These are phyloP conservation scores for Pythium vanterpoolii DNA, from an alignment of 352 stramenopile genomes.

Conservation along the genomic window DNA sequence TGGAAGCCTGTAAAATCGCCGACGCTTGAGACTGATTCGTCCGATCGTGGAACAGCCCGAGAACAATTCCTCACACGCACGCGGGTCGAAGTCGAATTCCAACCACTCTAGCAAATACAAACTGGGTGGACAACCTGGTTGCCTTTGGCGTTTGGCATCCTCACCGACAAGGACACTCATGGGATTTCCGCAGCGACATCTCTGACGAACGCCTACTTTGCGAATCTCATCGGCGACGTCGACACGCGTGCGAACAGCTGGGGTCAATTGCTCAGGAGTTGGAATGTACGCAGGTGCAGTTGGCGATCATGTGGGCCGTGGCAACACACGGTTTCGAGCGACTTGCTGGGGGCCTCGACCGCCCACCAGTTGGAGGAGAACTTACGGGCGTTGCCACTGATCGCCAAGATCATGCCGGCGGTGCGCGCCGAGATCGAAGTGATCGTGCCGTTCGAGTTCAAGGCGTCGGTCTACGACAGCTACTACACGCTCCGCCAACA, in stretches of 20 bases:
- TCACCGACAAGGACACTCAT: constrained; percentile 62
- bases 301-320: constrained; percentile 40
- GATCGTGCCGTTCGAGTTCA: constrained; percentile 30
- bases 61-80: constrained; percentile 36
- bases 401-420: constrained; percentile 42
- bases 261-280: constrained; percentile 34
- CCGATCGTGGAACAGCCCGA: constrained; percentile 46
- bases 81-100: constrained; percentile 39
- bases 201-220: constrained; percentile 24
- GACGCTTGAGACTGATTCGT: constrained; percentile 30
- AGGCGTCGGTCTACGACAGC: background rate
- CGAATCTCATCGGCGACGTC: constrained; percentile 15
- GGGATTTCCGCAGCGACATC: constrained; percentile 27
- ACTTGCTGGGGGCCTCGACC: constrained; percentile 39
- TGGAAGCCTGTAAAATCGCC: constrained; percentile 33
- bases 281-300: constrained; percentile 34
- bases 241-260: constrained; percentile 10
- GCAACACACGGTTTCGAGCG: constrained; percentile 40
- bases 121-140: constrained; percentile 42
- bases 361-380: constrained; percentile 50
- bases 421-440: constrained; percentile 40
- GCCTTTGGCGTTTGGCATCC: constrained; percentile 37
- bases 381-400: constrained; percentile 36
- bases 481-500: constrained; percentile 3
- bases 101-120: constrained; percentile 42